Evolutionary conservation across 73 alveolate genomes (phyloP).

Genomic region (Stentor roeselii): DNA sequence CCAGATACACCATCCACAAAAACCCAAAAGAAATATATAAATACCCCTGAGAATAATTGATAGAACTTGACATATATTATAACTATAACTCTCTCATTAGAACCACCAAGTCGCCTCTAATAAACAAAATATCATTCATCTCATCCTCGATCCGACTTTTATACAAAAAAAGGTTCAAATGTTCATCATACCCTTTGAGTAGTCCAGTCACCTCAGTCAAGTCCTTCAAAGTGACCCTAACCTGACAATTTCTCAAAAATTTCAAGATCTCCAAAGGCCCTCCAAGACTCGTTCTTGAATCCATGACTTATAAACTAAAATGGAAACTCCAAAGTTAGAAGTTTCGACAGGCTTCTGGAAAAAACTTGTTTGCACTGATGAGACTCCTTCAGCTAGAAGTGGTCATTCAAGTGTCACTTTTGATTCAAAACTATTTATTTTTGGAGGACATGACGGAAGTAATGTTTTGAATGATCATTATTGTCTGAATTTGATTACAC

Average conservation of each 20-base stretch:
- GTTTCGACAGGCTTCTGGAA: neutral
- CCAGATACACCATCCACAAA: neutral
- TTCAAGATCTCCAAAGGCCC: neutral
- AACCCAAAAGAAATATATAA: neutral
- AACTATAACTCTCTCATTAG: neutral
- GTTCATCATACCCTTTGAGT: neutral
- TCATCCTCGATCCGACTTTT: neutral
- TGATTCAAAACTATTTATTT: neutral
- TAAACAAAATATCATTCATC: neutral
- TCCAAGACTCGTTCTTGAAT: neutral
- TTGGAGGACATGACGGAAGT: slow-evolving; percentile 24
- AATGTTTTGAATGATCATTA: slow-evolving; percentile 16
- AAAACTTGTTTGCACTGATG: neutral
- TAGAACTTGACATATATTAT: neutral
- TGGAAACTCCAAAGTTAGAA: neutral
- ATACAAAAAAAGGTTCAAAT: neutral
- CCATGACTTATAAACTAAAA: neutral
- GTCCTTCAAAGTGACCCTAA: neutral
- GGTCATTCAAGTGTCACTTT: slow-evolving; percentile 21
- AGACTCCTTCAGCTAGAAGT: slow-evolving; percentile 14
- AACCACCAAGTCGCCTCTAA: neutral
- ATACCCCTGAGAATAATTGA: neutral
- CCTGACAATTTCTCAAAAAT: neutral
- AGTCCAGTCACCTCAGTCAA: neutral
- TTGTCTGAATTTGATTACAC: slow-evolving; percentile 11